Conservation (phyloP, 139 green algal species). For the Zygnema circumcarinatum region DNA sequence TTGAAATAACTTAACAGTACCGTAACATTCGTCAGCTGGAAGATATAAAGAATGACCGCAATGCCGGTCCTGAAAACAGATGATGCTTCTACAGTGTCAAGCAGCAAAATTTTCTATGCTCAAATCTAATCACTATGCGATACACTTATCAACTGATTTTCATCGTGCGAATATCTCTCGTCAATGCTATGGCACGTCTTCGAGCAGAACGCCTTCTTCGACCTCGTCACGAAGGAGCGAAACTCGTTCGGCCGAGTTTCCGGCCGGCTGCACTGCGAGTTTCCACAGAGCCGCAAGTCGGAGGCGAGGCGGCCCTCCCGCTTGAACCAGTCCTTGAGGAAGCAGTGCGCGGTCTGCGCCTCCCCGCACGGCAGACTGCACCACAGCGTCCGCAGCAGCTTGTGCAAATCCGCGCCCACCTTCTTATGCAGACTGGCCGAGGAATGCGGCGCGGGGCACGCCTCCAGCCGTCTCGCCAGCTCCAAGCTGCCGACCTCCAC, state of each 20-base stretch:
- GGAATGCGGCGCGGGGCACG: no score
- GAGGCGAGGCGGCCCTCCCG: neutral
- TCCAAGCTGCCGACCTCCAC: neutral
- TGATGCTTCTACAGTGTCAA: no score
- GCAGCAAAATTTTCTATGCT: no score
- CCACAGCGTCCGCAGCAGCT: conserved; percentile 4
- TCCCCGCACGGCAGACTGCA: conserved; percentile 7
- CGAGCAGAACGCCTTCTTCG: conserved; percentile 45
- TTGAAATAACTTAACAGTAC: no score
- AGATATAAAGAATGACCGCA: no score
- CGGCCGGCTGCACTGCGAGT: conserved; percentile 45
- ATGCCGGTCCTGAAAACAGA: no score
- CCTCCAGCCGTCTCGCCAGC: neutral
- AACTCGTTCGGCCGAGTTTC: conserved; percentile 58
- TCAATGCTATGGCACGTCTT: conserved; percentile 16
- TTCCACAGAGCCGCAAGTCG: conserved; percentile 22
- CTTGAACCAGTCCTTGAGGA: conserved; percentile 46
- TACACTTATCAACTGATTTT: no score
- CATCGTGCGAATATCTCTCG: no score
- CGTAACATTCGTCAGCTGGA: no score
- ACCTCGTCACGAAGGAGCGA: conserved; percentile 37
- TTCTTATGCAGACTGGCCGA: no score
- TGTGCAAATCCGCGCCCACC: neutral
- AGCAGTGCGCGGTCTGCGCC: conserved; percentile 4
- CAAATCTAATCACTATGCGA: no score